Evolutionary conservation across 495 filamentous ascomycete genomes (phyloP).

Genomic region (Daldinia loculata): DNA sequence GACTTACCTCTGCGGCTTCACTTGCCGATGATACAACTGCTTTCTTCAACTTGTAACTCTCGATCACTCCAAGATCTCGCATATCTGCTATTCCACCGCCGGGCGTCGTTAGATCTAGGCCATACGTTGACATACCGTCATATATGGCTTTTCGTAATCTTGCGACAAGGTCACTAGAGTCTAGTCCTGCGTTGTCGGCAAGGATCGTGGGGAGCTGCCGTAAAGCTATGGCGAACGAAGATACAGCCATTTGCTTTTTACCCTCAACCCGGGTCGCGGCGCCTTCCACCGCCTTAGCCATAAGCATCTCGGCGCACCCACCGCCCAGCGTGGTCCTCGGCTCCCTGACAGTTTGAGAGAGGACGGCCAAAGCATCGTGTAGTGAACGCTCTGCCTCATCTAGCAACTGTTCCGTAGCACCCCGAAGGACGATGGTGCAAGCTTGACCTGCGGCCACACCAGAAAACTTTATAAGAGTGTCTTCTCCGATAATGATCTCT

Average conservation of each 20-base stretch:
- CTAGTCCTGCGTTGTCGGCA: constrained; percentile 95
- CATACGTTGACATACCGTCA: constrained; percentile 89
- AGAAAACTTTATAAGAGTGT: constrained; percentile 96
- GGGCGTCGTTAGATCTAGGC: constrained; percentile 86
- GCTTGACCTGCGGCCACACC: constrained; percentile 93
- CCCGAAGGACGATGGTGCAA: constrained; percentile 95
- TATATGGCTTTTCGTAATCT: constrained; percentile 93
- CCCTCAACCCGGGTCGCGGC: constrained; percentile 93
- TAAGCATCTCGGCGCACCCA: constrained; percentile 97
- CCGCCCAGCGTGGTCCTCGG: constrained; percentile 93
- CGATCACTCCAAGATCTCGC: constrained; percentile 93
- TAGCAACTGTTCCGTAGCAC: constrained; percentile 94
- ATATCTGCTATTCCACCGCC: constrained; percentile 96
- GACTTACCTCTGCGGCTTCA: constrained; percentile 91
- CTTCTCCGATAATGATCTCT: constrained; percentile 97
- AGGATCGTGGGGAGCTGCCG: constrained; percentile 95
- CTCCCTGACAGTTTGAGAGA: constrained; percentile 96
- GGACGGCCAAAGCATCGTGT: constrained; percentile 94
- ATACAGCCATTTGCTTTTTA: constrained; percentile 94
- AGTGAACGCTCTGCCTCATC: constrained; percentile 96
- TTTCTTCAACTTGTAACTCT: constrained; percentile 98
- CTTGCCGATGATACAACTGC: constrained; percentile 94
- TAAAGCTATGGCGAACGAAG: constrained; percentile 86
- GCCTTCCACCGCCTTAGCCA: constrained; percentile 96
- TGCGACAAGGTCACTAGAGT: constrained; percentile 92